Evolutionary conservation across 2,329 filamentous ascomycete genomes (phyloP), one percentile per base, ranked within the genome.

Genomic region (Nothophoma quercina): DNA sequence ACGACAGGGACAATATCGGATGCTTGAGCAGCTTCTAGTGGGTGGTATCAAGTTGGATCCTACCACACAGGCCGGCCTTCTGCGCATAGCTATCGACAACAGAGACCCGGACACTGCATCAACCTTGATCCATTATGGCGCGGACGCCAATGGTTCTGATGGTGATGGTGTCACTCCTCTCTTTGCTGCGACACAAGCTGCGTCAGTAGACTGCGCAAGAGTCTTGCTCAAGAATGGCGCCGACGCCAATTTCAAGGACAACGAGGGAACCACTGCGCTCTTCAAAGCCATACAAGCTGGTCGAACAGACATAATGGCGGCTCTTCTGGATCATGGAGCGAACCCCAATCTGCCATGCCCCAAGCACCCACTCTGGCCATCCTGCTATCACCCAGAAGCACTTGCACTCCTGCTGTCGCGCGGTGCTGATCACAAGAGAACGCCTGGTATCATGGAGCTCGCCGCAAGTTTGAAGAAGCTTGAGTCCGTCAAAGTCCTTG

Each of bases 261-360:
- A 75, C 18, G 81, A 85, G 53, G 87, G 87, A 23, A 84, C 85
- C 59, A 86, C 85, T 0, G 80, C 86, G 0, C 77, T 89, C 2
- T 87, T 87, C 67, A 80, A 84, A 58, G 84, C 86, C 4, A 85
- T 89, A 43, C 78, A 79, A 41, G 75, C 76, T n/a, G 80, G 79
- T 9, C 79, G 86, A 5, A 72, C 80, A 39, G 85, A 88, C 51
- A 75, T 88, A 1, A 81, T 87, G 53, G 77, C 72, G 1, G 66
- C 75, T 3, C 69, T 85, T 12, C 71, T 86, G 2, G 79, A 88
- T 42, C 80, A 86, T 47, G 81, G 83, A 2, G 88, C 87, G 1
- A 82, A 89, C 62, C 82, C 86, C 7, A 90, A 90, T 66, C 75
- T 89, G 5, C 87, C 87, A 1, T 86, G 85, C 1, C 86, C 86